Evolutionary conservation across 192 early-diverging fungal genomes (phyloP), one percentile per base, ranked within the genome.

Genomic region (Coemansia javaensis): DNA sequence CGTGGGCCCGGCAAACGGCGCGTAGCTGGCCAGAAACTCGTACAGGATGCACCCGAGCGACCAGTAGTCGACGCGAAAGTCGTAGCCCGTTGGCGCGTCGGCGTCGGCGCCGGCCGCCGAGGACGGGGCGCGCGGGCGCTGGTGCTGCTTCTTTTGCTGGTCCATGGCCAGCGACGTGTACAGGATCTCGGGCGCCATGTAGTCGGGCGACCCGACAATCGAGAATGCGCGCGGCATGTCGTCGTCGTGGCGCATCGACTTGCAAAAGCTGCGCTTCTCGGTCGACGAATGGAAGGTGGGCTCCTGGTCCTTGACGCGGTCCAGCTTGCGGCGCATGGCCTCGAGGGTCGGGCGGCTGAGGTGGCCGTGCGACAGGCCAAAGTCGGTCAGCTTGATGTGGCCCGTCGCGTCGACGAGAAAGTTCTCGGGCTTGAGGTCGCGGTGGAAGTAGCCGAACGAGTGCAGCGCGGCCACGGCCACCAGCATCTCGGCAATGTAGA

Each of bases 371-470:
- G 86, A 87, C 50, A 91, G 87, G 15, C 90, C 90, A 68, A 90
- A 91, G 72, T 91, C 90, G 8, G 90, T 91, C 33, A 91, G 86
- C 64, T 90, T 90, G 57, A 92, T 79, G 54, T 92, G 86, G 11
- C 90, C 90, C 17, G 66, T 61, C 11, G 77, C 62, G 43, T 86
- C 85, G 31, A 92, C 60, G 13, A 92, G 59, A 24, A 90, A 61
- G 70, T 92, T 92, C 76, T 89, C 91, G 23, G 91, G 91, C 61
- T 94, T 94, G 42, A 94, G 77, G 66, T 94, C 91, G 32, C 93
- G 78, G 72, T 96, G 91, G 53, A 96, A 85, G 64, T 88, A 96
- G 2, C 92, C 92, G 10, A 96, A 62, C 32, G 82, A 63, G 59
- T 98, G 94, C 18, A 93, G 75, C 30, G 80, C 86, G 17, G 84